phyloP scores from a whole-genome alignment of 1,139 yeast genomes.

The Yamadazyma atmosphaerica region DNA sequence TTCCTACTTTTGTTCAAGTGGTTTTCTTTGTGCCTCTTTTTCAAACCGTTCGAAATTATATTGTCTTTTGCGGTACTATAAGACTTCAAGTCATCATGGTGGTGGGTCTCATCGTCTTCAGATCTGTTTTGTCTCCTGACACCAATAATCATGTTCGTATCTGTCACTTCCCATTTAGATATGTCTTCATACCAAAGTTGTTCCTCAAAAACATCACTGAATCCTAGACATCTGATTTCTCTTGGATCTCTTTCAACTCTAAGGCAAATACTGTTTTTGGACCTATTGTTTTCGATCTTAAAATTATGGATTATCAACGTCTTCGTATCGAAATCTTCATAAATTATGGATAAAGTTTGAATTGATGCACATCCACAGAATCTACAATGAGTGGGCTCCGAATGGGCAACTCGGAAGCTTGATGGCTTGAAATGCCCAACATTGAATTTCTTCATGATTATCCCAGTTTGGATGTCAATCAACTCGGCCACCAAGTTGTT shows the following conservation, averaged over 20 bases:
- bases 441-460: slow-evolving; percentile 51
- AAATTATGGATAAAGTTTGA: slow-evolving; percentile 67
- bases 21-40: background rate
- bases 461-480: slow-evolving; percentile 78
- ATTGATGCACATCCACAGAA: slow-evolving; percentile 90
- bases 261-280: slow-evolving; percentile 77
- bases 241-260: slow-evolving; percentile 92
- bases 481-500: slow-evolving; percentile 57
- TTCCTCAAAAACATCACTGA: slow-evolving; percentile 70
- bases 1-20: background rate
- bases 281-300: slow-evolving; percentile 63
- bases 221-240: slow-evolving; percentile 86
- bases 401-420: slow-evolving; percentile 68
- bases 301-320: slow-evolving; percentile 72
- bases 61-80: too few species aligned
- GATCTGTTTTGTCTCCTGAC: slow-evolving; percentile 39
- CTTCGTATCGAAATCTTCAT: slow-evolving; percentile 59
- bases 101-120: background rate
- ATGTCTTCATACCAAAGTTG: slow-evolving; percentile 66
- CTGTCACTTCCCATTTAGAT: slow-evolving; percentile 78
- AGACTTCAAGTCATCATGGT: background rate
- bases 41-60: background rate
- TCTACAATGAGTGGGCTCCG: slow-evolving; percentile 83
- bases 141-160: slow-evolving; percentile 74
- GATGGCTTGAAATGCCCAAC: slow-evolving; percentile 65